Evolutionary conservation across 768 basidiomycete genomes (phyloP), one percentile per base, ranked within the genome.

Genomic region (Boletus edulis): DNA sequence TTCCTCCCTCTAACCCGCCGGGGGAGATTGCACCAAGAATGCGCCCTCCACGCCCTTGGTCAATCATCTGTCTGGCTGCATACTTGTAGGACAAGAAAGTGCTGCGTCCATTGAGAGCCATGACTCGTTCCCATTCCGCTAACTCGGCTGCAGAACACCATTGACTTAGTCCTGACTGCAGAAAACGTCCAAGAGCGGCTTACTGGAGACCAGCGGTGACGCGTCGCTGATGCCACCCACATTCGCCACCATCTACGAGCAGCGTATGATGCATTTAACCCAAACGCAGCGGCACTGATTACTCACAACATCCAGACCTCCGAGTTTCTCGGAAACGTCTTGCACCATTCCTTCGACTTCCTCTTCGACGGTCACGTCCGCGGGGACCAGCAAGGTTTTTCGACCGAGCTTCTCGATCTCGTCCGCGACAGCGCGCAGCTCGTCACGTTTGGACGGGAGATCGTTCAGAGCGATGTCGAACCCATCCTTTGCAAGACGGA

Each of bases 51-150:
- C 67, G 67, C 8, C 29, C 29, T 29, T 29, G 29, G 29, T 9
- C 29, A 8, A 29, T 29, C 29, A 29, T 29, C 29, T 29, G 29
- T 9, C 29, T 29, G 29, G 29, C 29, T 9, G 29, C 29, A 9
- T 29, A 29, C 29, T 29, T 29, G 29, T 29, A 29, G 29, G 29
- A 29, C 29, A 29, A 29, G 71, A 81, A 84, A 7, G 76, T 67
- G 43, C 83, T 82, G 47, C 78, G 76, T 56, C 76, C 71, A 59
- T 87, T 86, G 62, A 85, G 14, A 3, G 41, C 58, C 43, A 60
- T 53, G 11, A 49, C 9, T 2, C 18, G 46, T 9, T 60, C 52
- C 59, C 59, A 60, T 0, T 38, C 46, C 4, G 39, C n/a, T 7
- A 48, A 35, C 3, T 13, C 32, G 6, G 38, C 49, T 54, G 27